A percentile compares a stretch with the other conserved stretches of the same genome.
Evolutionary conservation across 148 eudicot genomes (phyloP).

Genomic region (Nepenthes mirabilis): DNA sequence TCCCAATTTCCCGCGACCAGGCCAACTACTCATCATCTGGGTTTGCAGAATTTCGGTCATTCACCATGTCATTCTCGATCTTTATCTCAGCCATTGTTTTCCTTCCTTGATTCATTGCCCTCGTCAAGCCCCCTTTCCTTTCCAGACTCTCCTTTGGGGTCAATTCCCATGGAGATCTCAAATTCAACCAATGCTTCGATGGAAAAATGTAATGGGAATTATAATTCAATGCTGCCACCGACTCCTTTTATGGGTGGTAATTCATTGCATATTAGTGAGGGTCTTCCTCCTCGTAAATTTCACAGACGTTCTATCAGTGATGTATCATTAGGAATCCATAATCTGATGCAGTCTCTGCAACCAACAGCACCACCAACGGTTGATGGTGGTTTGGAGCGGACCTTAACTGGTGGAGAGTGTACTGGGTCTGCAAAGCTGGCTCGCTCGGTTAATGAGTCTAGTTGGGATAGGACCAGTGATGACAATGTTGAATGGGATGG

Average conservation of each 20-base stretch:
- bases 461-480: constrained; percentile 50
- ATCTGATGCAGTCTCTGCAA: constrained; percentile 46
- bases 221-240: constrained; percentile 36
- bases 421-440: constrained; percentile 34
- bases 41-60: constrained; percentile 39
- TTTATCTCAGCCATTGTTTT: constrained; percentile 67
- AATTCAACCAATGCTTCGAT: constrained; percentile 13
- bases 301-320: constrained; percentile 88
- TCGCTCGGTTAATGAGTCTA: constrained; percentile 53
- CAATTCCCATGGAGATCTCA: constrained; percentile 15
- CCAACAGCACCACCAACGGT: constrained; percentile 19
- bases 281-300: constrained; percentile 77
- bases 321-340: constrained; percentile 66
- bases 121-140: constrained; percentile 74
- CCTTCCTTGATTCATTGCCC: constrained; percentile 68
- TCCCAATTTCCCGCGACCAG: constrained; percentile 55
- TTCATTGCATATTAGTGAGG: constrained; percentile 38
- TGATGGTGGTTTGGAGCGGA: constrained; percentile 21
- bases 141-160: constrained; percentile 21
- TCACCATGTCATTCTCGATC: constrained; percentile 68
- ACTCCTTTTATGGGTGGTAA: constrained; percentile 16
- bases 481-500: constrained; percentile 24
- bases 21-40: constrained; percentile 24
- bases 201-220: constrained; percentile 45
- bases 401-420: constrained; percentile 30